Evolutionary conservation across 441 rosid species (phyloP), one percentile per base, ranked within the genome.

Genomic region (Macaranga tanarius): DNA sequence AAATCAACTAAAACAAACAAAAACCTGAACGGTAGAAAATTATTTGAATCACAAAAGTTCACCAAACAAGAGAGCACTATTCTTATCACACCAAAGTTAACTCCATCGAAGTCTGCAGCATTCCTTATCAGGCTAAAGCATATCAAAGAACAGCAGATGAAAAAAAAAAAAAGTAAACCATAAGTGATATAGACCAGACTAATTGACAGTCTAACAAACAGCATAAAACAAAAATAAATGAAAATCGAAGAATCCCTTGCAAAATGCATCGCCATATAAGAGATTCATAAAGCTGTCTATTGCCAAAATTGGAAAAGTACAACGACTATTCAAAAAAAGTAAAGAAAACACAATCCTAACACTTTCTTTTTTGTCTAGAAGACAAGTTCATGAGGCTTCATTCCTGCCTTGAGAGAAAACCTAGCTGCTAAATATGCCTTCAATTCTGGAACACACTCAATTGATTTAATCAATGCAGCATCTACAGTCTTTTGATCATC

Each of bases 351-450:
- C 25, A 10, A 44, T 58, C 73, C 42, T 34, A 20, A 4, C 44
- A 40, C 44, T 40, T 40, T n/a, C n/a, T n/a, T n/a, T n/a, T 40
- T 40, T 19, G 20, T 76, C 72, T 83, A 86, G 67, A 86, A 86
- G 67, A 79, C 77, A 31, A 86, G 86, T 69, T 86, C 89, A 61
- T 86, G 86, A 25, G 89, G 89, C 61, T 86, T 86, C 89, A 86
- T 86, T 78, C 89, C 87, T 0, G 86, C 77, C 72, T 73, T 82
- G 26, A 84, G 84, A 11, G 89, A 86, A 62, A 86, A 86, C 76
- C 86, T 79, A 10, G 86, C 86, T 15, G 75, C 84, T 59, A 86
- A 70, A 60, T 84, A 86, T 13, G 84, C 68, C 79, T 83, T 86
- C 80, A 83, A 72, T 25, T 84, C 85, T 20, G 80, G 80, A 56